Evolutionary conservation across 345 rosid species (phyloP).

Genomic region (Lumnitzera racemosa): DNA sequence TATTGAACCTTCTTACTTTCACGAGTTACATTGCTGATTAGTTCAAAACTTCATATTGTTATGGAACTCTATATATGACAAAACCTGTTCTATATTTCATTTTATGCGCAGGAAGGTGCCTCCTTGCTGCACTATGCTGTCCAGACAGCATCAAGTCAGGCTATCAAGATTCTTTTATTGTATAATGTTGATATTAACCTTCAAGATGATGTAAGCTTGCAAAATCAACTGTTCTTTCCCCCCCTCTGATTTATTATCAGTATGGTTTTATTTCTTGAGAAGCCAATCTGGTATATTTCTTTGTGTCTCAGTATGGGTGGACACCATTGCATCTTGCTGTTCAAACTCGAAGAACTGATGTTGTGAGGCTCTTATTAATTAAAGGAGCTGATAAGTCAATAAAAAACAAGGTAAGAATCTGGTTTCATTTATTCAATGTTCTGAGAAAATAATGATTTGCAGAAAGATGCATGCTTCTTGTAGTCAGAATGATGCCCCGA

Average conservation of each 20-base stretch:
- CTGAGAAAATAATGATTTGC: neutral
- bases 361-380: conserved; percentile 65
- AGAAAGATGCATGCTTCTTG: neutral
- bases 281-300: conserved; percentile 3
- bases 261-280: neutral
- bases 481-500: too few species aligned
- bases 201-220: conserved; percentile 62
- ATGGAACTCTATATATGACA: too few species aligned
- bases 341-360: conserved; percentile 72
- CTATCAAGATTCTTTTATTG: conserved; percentile 67
- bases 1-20: too few species aligned
- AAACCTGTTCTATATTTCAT: conserved; percentile 9
- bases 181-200: conserved; percentile 78
- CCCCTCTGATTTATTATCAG: neutral
- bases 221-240: neutral
- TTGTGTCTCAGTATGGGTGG: conserved; percentile 80
- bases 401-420: conserved; percentile 40
- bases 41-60: too few species aligned
- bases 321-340: conserved; percentile 92
- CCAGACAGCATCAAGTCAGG: conserved; percentile 64
- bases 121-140: conserved; percentile 93
- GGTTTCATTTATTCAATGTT: neutral
- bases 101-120: conserved; percentile 67
- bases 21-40: too few species aligned
- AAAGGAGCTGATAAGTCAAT: conserved; percentile 67